A percentile compares a stretch with the other conserved stretches of the same genome.
Conservation (phyloP, 148 eudicot genomes). For the Cornus suecica region DNA sequence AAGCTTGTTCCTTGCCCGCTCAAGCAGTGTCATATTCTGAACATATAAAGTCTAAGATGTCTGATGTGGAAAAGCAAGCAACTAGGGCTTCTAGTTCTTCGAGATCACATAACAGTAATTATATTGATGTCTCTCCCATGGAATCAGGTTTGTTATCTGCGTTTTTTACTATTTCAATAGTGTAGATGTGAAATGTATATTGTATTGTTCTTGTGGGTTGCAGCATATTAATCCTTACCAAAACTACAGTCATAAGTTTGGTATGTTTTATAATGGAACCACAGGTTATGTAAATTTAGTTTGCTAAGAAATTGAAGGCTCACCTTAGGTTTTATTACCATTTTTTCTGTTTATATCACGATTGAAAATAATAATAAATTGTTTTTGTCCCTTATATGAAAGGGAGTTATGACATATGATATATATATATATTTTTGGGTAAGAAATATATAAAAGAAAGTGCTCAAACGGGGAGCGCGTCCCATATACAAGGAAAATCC, state of each 20-base stretch:
- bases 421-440: too few relatives aligned
- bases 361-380: too few relatives aligned
- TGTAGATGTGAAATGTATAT: background rate
- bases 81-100: slow-evolving; percentile 18
- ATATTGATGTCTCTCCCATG: slow-evolving; percentile 15
- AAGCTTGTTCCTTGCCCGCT: slow-evolving; percentile 55
- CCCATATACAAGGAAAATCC: too few relatives aligned
- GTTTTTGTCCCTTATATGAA: too few relatives aligned
- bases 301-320: background rate
- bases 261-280: background rate
- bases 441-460: too few relatives aligned
- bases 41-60: slow-evolving; percentile 40
- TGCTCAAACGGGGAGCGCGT: too few relatives aligned
- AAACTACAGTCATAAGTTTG: background rate
- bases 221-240: background rate
- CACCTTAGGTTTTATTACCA: background rate
- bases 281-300: background rate
- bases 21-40: slow-evolving; percentile 51
- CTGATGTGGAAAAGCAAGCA: slow-evolving; percentile 33
- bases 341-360: background rate
- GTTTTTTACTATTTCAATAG: background rate
- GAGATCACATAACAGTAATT: slow-evolving; percentile 16
- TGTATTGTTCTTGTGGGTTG: background rate
- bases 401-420: too few relatives aligned
- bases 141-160: slow-evolving; percentile 47